phyloP scores from a whole-genome alignment of 2,329 filamentous ascomycete genomes.

The Zasmidium citrigriseum region DNA sequence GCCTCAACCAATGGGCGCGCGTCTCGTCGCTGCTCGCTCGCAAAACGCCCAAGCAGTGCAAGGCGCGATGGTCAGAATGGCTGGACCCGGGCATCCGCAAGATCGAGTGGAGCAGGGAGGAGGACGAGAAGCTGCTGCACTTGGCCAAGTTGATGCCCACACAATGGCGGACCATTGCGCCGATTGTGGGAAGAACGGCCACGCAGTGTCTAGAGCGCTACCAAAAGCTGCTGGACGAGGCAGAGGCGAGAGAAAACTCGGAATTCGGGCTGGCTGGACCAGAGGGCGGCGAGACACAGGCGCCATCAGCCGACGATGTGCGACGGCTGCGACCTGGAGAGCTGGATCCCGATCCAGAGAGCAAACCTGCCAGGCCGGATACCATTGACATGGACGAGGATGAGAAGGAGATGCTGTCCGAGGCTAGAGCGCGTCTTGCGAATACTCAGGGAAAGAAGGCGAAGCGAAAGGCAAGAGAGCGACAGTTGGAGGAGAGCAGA shows the following conservation, averaged over 20 bases:
- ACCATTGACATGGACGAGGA: constrained; percentile 98
- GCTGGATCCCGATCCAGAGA: constrained; percentile 95
- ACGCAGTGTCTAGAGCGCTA: constrained; percentile 97
- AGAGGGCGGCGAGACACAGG: constrained; percentile 80
- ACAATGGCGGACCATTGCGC: constrained; percentile 97
- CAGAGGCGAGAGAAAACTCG: constrained; percentile 77
- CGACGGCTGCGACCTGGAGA: constrained; percentile 81
- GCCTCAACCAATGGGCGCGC: constrained; percentile 95
- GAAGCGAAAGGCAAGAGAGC: constrained; percentile 92
- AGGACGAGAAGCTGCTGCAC: constrained; percentile 95
- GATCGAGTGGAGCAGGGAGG: constrained; percentile 98
- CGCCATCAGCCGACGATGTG: constrained; percentile 90
- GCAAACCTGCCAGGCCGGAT: constrained; percentile 90
- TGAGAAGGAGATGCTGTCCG: constrained; percentile 98
- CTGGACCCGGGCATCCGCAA: constrained; percentile 97
- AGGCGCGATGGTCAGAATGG: constrained; percentile 98
- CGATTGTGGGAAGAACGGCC: constrained; percentile 92
- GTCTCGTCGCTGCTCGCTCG: constrained; percentile 95
- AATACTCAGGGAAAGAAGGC: constrained; percentile 99
- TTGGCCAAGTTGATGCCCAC: constrained; percentile 98
- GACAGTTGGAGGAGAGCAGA: constrained; percentile 92
- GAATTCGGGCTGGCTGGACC: constrained; percentile 82
- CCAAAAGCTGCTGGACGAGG: constrained; percentile 93
- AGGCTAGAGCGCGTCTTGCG: constrained; percentile 90
- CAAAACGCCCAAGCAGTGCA: constrained; percentile 98